phyloP scores from a whole-genome alignment of 192 early-diverging fungal species.

The Coemansia brasiliensis region DNA sequence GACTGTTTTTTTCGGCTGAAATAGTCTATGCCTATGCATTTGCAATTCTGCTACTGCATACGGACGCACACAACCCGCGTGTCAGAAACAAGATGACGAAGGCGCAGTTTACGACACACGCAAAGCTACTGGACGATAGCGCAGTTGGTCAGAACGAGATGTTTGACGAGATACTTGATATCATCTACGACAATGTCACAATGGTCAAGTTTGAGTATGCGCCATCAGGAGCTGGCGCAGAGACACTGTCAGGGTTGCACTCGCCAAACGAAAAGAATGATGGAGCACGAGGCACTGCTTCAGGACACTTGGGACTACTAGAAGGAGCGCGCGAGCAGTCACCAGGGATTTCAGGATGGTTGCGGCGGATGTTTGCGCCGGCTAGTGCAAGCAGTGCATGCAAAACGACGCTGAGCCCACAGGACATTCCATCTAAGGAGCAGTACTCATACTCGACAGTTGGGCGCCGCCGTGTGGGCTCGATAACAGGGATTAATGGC shows the following conservation, averaged over 20 bases:
- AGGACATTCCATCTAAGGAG: conserved; percentile 40
- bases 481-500: conserved; percentile 12
- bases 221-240: conserved; percentile 11
- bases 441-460: conserved; percentile 49
- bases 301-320: not conserved
- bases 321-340: conserved; percentile 20
- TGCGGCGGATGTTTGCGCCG: conserved; percentile 46
- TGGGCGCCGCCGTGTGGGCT: conserved; percentile 23
- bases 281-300: no score
- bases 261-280: conserved; percentile 1
- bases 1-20: conserved; percentile 64
- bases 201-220: conserved; percentile 52
- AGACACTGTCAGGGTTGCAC: not conserved
- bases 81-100: conserved; percentile 81
- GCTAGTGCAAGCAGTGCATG: conserved; percentile 3
- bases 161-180: conserved; percentile 71
- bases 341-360: conserved; percentile 39
- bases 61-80: conserved; percentile 83
- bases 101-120: conserved; percentile 71
- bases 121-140: conserved; percentile 67
- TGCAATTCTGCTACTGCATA: conserved; percentile 80
- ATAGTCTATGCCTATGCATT: conserved; percentile 76
- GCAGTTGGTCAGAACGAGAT: conserved; percentile 49
- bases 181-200: conserved; percentile 58
- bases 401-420: conserved; percentile 31